A percentile compares a stretch with the other conserved stretches of the same genome.
phyloP scores from a whole-genome alignment of 1,284 basidiomycete genomes.

The Trametes polyzona region DNA sequence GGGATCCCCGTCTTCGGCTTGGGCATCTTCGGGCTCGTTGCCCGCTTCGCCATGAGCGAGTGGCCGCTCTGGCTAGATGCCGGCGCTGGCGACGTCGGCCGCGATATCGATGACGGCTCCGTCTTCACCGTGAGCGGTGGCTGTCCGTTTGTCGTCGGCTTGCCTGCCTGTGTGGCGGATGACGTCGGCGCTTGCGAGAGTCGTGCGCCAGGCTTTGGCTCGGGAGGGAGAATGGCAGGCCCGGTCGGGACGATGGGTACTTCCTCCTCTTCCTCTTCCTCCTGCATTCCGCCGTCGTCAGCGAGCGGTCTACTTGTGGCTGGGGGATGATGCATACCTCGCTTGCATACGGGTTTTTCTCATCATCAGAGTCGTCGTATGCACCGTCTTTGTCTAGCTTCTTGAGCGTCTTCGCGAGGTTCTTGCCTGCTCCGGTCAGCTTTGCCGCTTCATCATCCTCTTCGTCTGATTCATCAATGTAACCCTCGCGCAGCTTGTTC shows the following conservation, averaged over 20 bases:
- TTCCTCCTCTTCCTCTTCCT: constrained; percentile 75
- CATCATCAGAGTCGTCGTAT: constrained; percentile 86
- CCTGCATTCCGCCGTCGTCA: constrained; percentile 18
- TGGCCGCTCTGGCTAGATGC: constrained; percentile 63
- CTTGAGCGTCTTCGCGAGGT: constrained; percentile 77
- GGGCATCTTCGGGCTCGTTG: constrained; percentile 74
- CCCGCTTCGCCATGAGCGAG: constrained; percentile 79
- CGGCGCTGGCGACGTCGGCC: constrained; percentile 59
- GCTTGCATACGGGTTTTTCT: constrained; percentile 79
- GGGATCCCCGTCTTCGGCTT: constrained; percentile 53
- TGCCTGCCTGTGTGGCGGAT: constrained; percentile 26
- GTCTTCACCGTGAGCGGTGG: constrained; percentile 39
- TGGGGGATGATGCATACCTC: constrained; percentile 51
- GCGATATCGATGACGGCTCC: constrained; percentile 37
- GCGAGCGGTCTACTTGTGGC: background rate
- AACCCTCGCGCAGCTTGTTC: constrained; percentile 72
- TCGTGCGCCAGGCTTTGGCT: constrained; percentile 39
- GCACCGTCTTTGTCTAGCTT: constrained; percentile 74
- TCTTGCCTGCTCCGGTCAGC: constrained; percentile 71
- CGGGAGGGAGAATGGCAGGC: constrained; percentile 60
- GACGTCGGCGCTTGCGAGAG: constrained; percentile 40
- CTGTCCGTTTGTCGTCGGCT: constrained; percentile 35
- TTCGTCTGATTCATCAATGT: constrained; percentile 73
- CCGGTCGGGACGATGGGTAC: constrained; percentile 51
- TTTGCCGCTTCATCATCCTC: constrained; percentile 62